These are phyloP conservation scores for Purpureocillium lavendulum DNA, from an alignment of 2,329 filamentous ascomycete species.

Conservation along the genomic window DNA sequence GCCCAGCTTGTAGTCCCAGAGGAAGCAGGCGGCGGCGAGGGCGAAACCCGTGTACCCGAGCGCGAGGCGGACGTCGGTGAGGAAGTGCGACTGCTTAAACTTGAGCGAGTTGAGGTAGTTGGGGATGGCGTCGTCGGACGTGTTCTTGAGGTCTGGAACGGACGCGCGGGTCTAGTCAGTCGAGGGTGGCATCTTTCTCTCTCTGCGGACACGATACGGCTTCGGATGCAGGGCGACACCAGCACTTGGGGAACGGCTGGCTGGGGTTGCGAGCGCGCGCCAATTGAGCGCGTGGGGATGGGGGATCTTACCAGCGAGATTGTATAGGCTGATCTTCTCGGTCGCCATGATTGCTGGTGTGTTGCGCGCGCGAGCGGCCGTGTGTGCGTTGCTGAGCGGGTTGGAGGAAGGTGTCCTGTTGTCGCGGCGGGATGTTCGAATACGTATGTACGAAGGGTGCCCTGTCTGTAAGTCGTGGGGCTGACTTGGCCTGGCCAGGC, in stretches of 20 bases:
- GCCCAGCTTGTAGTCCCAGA: constrained; percentile 83
- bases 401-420: too few species aligned
- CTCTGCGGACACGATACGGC: too few species aligned
- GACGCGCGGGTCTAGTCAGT: too few species aligned
- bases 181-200: too few species aligned
- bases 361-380: neutral
- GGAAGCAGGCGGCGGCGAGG: constrained; percentile 77
- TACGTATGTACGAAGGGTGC: too few species aligned
- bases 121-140: constrained; percentile 86
- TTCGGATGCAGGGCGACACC: too few species aligned
- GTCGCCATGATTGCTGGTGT: constrained; percentile 21
- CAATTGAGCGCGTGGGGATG: too few species aligned
- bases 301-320: constrained; percentile 46
- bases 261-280: neutral
- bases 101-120: constrained; percentile 86
- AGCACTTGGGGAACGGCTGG: neutral
- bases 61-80: constrained; percentile 73
- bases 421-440: too few species aligned
- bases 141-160: constrained; percentile 81
- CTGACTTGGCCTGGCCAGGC: too few species aligned
- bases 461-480: too few species aligned
- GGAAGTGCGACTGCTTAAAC: constrained; percentile 73
- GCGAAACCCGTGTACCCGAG: constrained; percentile 77
- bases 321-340: constrained; percentile 59
- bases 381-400: neutral